phyloP scores from a whole-genome alignment of 768 basidiomycete species.

The Collybia sordida region DNA sequence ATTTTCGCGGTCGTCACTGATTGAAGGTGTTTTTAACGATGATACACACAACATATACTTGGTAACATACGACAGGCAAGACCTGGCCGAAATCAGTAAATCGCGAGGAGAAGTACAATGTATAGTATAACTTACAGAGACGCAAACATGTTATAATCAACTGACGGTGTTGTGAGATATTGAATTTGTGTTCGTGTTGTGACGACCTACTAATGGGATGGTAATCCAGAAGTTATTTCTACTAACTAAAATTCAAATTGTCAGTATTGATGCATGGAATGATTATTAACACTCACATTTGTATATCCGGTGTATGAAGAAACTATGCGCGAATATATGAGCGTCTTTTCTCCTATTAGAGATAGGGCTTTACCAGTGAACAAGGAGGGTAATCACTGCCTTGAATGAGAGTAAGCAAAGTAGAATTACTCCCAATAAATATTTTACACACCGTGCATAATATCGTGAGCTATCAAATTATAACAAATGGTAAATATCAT shows the following conservation, averaged over 20 bases:
- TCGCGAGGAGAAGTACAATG: neutral
- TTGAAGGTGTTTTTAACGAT: neutral
- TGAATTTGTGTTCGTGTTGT: neutral
- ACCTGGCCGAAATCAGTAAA: slow-evolving; percentile 9
- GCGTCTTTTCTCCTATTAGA: no score
- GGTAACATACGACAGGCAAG: slow-evolving; percentile 23
- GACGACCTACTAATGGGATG: slow-evolving; percentile 28
- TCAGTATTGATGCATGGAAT: no score
- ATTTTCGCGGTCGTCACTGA: slow-evolving; percentile 16
- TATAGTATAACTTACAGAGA: slow-evolving; percentile 14
- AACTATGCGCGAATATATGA: no score
- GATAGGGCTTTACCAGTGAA: slow-evolving; percentile 51
- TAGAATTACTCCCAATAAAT: no score
- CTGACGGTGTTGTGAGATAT: neutral
- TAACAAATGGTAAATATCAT: neutral
- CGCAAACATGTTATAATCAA: slow-evolving; percentile 30
- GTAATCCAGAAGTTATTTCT: slow-evolving; percentile 30
- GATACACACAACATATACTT: neutral
- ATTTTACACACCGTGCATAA: slow-evolving; percentile 28
- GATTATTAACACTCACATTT: slow-evolving; percentile 27
- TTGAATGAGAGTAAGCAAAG: slow-evolving; percentile 6
- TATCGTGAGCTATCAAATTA: slow-evolving; percentile 28
- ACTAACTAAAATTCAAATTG: slow-evolving; percentile 28
- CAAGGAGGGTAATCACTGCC: slow-evolving; percentile 49
- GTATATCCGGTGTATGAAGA: slow-evolving; percentile 41